A percentile compares a stretch with the other conserved stretches of the same genome.
These are phyloP conservation scores for Fusarium sp. DNA, from an alignment of 2,329 filamentous ascomycete genomes.

Conservation along the genomic window DNA sequence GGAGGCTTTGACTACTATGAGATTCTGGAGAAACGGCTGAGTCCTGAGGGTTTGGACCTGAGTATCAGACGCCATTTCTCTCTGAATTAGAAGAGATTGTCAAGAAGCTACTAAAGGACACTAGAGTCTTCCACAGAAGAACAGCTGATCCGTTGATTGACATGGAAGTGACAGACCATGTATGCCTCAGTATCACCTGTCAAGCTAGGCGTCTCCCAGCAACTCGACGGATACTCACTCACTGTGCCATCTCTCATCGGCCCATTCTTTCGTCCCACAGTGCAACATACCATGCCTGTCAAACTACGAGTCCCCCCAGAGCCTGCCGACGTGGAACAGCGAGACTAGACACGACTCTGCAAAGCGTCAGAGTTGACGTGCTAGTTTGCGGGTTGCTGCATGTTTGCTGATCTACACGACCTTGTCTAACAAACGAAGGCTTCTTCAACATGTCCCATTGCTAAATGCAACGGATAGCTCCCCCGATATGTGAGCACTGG, in stretches of 20 bases:
- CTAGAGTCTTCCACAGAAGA: not conserved
- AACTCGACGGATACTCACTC: not conserved
- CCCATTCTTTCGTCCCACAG: conserved; percentile 6
- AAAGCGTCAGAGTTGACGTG: not conserved
- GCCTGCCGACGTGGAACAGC: not conserved
- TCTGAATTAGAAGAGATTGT: not conserved
- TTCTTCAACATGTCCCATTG: not conserved
- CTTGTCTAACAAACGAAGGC: conserved; percentile 3
- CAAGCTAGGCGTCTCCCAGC: conserved; percentile 12
- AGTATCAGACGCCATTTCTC: not conserved
- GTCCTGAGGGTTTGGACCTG: not conserved
- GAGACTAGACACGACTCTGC: conserved; percentile 18
- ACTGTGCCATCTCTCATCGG: conserved; percentile 10
- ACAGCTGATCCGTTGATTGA: not conserved
- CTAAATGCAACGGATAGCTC: not conserved
- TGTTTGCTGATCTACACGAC: conserved; percentile 31
- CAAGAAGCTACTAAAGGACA: not conserved
- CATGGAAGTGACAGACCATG: not conserved
- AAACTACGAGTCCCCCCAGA: conserved; percentile 9
- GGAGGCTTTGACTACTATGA: not conserved
- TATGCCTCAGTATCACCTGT: conserved; percentile 6
- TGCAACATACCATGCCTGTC: conserved; percentile 17
- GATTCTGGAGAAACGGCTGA: not conserved
- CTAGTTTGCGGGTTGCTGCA: conserved; percentile 22
- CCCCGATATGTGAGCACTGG: not conserved